Conservation (phyloP, 2,329 filamentous ascomycete species). For the Fusarium palustre region DNA sequence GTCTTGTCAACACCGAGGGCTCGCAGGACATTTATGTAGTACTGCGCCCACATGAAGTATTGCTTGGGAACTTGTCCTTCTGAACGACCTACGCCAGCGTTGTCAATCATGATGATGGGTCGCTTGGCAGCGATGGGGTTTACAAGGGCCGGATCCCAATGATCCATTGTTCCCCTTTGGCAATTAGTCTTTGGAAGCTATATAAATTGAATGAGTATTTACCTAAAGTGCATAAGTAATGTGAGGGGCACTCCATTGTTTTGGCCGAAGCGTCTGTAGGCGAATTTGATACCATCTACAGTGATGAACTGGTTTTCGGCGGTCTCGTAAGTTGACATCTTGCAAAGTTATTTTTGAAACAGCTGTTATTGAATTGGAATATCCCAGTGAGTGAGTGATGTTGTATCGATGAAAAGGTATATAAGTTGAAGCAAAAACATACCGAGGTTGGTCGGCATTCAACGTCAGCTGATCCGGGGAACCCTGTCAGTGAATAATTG, state of each 20-base stretch:
- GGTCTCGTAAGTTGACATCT: constrained; percentile 49
- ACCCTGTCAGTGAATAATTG: constrained; percentile 12
- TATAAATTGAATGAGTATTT: not conserved
- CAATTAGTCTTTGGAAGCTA: not conserved
- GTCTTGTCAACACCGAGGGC: constrained; percentile 54
- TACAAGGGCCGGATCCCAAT: constrained; percentile 59
- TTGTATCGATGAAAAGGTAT: not conserved
- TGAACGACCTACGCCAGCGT: constrained; percentile 60
- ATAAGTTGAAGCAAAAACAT: not conserved
- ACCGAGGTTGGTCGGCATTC: constrained; percentile 35
- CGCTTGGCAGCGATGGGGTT: constrained; percentile 57
- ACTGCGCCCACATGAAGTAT: constrained; percentile 48
- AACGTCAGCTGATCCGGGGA: constrained; percentile 33
- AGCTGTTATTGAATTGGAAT: not conserved
- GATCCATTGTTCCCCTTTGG: constrained; percentile 53
- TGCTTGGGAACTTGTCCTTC: constrained; percentile 55
- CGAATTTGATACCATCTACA: constrained; percentile 49
- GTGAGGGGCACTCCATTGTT: constrained; percentile 49
- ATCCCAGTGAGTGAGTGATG: not conserved
- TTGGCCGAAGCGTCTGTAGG: constrained; percentile 50
- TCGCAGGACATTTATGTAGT: constrained; percentile 52
- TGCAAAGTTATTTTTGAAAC: not conserved
- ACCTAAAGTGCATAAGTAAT: constrained; percentile 51
- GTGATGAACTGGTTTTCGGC: constrained; percentile 48
- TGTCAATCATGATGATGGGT: constrained; percentile 61